A percentile compares a stretch with the other conserved stretches of the same genome.
Conservation (phyloP, 768 basidiomycete genomes). For the Leccinum boreale region DNA sequence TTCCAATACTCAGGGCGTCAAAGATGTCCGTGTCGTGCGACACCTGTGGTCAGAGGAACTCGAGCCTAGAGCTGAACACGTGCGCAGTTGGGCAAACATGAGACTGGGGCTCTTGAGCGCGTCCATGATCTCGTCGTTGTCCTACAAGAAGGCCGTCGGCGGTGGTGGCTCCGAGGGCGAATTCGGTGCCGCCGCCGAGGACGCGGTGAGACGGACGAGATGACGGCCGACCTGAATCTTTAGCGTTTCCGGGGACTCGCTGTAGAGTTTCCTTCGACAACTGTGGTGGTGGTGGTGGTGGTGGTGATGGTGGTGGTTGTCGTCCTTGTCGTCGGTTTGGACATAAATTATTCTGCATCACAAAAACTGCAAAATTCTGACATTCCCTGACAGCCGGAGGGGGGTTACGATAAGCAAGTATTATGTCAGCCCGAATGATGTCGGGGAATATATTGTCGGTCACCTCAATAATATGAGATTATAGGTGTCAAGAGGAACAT, state of each 20-base stretch:
- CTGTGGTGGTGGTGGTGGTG: constrained; percentile 16
- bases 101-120: constrained; percentile 95
- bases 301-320: constrained; percentile 8
- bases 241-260: constrained; percentile 80
- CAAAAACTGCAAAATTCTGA: too few relatives aligned
- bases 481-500: too few relatives aligned
- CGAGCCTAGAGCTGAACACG: constrained; percentile 35
- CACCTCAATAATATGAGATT: too few relatives aligned
- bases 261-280: constrained; percentile 70
- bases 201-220: constrained; percentile 51
- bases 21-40: too few relatives aligned
- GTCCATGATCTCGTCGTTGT: constrained; percentile 97
- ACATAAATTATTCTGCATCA: too few relatives aligned
- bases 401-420: too few relatives aligned
- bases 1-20: too few relatives aligned
- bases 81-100: constrained; percentile 95
- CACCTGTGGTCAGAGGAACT: too few relatives aligned
- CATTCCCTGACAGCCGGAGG: too few relatives aligned
- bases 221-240: constrained; percentile 89
- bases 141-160: constrained; percentile 42
- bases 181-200: background rate
- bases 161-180: too few relatives aligned
- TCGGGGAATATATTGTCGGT: too few relatives aligned
- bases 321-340: constrained; percentile 9
- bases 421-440: too few relatives aligned